phyloP scores from a whole-genome alignment of 495 filamentous ascomycete species.

The Aspergillus bertholletiae region DNA sequence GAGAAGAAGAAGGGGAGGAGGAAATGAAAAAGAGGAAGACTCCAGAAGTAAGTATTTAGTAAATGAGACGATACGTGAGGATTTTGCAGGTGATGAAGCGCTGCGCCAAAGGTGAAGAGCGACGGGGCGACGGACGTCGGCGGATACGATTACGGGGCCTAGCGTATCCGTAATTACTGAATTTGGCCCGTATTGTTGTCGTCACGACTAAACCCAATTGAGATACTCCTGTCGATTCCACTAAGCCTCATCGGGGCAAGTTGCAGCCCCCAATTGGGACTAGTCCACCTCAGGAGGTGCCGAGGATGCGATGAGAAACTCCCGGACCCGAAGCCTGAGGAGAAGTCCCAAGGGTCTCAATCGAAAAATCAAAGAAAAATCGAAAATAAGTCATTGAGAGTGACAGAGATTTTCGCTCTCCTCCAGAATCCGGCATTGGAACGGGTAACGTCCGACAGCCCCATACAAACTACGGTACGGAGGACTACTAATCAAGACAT shows the following conservation, averaged over 20 bases:
- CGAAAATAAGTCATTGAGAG: no score
- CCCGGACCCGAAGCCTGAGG: neutral
- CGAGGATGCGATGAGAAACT: neutral
- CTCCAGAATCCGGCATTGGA: neutral
- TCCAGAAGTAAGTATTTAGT: no score
- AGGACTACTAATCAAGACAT: conserved; percentile 4
- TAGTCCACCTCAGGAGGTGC: neutral
- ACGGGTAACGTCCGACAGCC: neutral
- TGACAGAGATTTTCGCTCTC: conserved; percentile 8
- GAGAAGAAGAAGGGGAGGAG: conserved; percentile 7
- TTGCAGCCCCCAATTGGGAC: neutral
- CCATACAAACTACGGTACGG: neutral
- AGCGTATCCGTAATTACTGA: conserved; percentile 21
- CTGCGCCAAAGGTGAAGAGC: conserved; percentile 13
- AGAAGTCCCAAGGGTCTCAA: neutral
- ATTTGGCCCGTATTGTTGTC: conserved; percentile 14
- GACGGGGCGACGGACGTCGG: conserved; percentile 21
- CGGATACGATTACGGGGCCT: conserved; percentile 14
- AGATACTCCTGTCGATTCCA: neutral
- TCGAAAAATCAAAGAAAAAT: neutral
- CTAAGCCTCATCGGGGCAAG: neutral
- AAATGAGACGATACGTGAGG: conserved; percentile 10
- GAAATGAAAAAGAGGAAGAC: conserved; percentile 5
- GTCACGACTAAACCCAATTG: conserved; percentile 11
- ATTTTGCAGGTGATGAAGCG: conserved; percentile 20